These are phyloP conservation scores for Claviceps monticola DNA, from an alignment of 2,329 filamentous ascomycete genomes.

Conservation along the genomic window DNA sequence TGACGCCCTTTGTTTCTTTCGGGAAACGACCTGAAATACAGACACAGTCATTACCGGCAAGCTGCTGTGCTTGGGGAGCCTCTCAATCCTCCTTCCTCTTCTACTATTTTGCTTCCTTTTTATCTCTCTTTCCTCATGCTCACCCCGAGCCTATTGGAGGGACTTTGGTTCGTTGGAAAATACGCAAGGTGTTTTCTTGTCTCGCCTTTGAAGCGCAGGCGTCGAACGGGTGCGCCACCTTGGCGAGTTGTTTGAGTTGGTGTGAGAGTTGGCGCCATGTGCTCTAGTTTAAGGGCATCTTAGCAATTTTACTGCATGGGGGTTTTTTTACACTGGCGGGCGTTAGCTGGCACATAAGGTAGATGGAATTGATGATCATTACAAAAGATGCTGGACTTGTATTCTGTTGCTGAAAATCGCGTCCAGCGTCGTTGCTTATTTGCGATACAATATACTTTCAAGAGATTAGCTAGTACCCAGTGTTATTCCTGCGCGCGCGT, in stretches of 20 bases:
- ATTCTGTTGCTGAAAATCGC: not conserved
- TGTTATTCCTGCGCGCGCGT: not conserved
- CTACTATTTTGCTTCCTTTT: not conserved
- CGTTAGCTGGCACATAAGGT: slow-evolving; percentile 10
- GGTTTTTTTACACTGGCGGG: slow-evolving; percentile 3
- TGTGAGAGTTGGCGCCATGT: not conserved
- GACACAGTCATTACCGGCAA: not conserved
- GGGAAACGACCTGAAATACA: not conserved
- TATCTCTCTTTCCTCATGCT: not conserved
- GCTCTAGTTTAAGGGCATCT: not conserved
- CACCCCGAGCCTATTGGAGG: not conserved
- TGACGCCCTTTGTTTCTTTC: not conserved
- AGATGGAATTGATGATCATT: slow-evolving; percentile 9
- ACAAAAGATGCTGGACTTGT: not conserved
- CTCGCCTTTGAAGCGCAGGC: not conserved
- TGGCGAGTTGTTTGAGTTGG: not conserved
- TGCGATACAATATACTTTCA: not conserved
- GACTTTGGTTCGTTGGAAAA: slow-evolving; percentile 2
- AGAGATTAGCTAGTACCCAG: no score
- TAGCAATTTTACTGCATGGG: not conserved
- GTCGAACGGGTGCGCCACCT: not conserved
- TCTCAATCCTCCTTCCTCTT: no score
- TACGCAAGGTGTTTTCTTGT: not conserved
- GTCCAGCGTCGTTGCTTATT: not conserved
- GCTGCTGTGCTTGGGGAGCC: not conserved